phyloP scores from a whole-genome alignment of 2,329 filamentous ascomycete genomes.

The Bimuria novae-zelandiae region DNA sequence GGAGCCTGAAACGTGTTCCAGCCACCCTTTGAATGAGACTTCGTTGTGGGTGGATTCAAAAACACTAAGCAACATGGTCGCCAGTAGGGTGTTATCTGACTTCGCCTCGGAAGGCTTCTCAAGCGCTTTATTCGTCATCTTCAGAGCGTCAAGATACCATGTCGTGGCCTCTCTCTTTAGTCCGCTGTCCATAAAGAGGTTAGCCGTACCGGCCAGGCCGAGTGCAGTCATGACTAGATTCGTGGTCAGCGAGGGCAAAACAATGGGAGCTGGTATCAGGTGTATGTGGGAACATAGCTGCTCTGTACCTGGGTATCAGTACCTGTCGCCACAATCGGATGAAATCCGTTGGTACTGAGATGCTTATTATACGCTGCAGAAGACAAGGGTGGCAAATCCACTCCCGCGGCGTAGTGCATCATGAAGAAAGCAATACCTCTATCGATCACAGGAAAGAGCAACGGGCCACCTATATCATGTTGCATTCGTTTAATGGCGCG shows the following conservation, averaged over 20 bases:
- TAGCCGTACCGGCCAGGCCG: constrained; percentile 38
- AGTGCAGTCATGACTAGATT: constrained; percentile 37
- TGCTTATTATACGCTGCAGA: constrained; percentile 29
- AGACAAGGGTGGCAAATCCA: constrained; percentile 35
- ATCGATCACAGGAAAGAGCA: constrained; percentile 32
- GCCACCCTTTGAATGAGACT: constrained; percentile 36
- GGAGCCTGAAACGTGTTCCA: constrained; percentile 43
- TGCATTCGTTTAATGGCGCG: constrained; percentile 11
- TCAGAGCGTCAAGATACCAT: constrained; percentile 39
- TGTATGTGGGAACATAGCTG: neutral
- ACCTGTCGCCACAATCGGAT: constrained; percentile 34
- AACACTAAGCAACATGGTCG: constrained; percentile 37
- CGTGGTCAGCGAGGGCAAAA: neutral
- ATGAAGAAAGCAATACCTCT: constrained; percentile 43
- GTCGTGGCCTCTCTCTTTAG: constrained; percentile 35
- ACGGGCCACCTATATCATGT: constrained; percentile 15
- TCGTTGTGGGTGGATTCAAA: constrained; percentile 43
- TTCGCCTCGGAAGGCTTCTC: constrained; percentile 29
- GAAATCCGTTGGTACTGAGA: constrained; percentile 37
- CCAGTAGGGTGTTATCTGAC: constrained; percentile 38
- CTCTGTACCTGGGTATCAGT: neutral
- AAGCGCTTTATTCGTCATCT: constrained; percentile 39
- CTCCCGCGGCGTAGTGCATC: constrained; percentile 28
- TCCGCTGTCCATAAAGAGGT: constrained; percentile 29
- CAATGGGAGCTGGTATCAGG: neutral